These are phyloP conservation scores for Pulveroboletus sp. DNA, from an alignment of 768 basidiomycete genomes.

Conservation along the genomic window DNA sequence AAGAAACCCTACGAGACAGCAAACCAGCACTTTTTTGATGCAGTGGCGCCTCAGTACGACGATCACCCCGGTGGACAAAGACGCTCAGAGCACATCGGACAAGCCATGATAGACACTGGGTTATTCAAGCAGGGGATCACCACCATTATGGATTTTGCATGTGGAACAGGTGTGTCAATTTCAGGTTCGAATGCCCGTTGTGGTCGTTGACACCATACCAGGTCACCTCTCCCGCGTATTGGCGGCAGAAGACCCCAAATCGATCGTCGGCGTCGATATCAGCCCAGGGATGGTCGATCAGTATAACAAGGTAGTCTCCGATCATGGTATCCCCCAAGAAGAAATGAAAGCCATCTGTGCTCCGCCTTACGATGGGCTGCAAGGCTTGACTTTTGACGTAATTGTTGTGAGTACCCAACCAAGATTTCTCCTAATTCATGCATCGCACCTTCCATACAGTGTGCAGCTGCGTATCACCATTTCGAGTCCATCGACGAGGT, in stretches of 20 bases:
- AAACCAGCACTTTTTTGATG: conserved; percentile 27
- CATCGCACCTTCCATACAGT: conserved; percentile 40
- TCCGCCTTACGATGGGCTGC: conserved; percentile 42
- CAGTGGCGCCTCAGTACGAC: conserved; percentile 24
- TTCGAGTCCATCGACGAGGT: conserved; percentile 46
- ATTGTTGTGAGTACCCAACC: conserved; percentile 51
- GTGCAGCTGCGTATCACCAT: conserved; percentile 64
- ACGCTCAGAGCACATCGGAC: conserved; percentile 21
- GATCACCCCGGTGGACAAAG: conserved; percentile 16
- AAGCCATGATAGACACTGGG: conserved; percentile 35
- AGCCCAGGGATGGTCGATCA: conserved; percentile 66
- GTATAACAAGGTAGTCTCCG: conserved; percentile 55
- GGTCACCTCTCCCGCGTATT: conserved; percentile 64
- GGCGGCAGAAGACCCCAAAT: conserved; percentile 55
- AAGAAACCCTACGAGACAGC: conserved; percentile 19
- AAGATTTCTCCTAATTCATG: background rate
- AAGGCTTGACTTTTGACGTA: conserved; percentile 61
- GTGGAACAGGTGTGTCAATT: conserved; percentile 50
- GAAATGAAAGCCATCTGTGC: conserved; percentile 63
- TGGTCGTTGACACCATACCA: conserved; percentile 21
- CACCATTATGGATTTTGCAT: conserved; percentile 69
- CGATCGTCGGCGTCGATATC: conserved; percentile 73
- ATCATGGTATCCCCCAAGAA: conserved; percentile 61
- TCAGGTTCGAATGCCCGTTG: background rate
- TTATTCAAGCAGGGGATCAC: conserved; percentile 56